Percentiles rank a stretch among this genome's conserved stretches.
These are phyloP conservation scores for Cylindricascospora bacillispora DNA, from an alignment of 1,139 yeast genomes.

Conservation along the genomic window DNA sequence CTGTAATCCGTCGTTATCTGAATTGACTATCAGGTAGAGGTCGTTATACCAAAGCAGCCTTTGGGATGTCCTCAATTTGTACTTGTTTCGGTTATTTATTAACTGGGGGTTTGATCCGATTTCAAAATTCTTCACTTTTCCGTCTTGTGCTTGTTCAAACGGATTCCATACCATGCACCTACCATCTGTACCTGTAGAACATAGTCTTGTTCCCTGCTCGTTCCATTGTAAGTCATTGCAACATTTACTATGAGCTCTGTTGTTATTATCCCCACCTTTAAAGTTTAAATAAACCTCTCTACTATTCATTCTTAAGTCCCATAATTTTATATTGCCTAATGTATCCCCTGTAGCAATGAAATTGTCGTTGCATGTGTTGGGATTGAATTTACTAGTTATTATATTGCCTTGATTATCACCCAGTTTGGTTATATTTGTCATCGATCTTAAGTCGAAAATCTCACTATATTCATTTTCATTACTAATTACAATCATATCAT, in stretches of 20 bases:
- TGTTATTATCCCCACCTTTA: not conserved
- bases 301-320: constrained; percentile 21
- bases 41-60: constrained; percentile 39
- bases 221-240: constrained; percentile 20
- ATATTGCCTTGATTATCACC: no score
- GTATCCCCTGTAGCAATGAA: constrained; percentile 64
- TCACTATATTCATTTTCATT: constrained; percentile 60
- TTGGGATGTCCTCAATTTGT: constrained; percentile 25
- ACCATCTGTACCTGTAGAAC: constrained; percentile 19
- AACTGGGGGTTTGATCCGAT: no score
- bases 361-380: constrained; percentile 27
- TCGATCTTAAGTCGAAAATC: constrained; percentile 49
- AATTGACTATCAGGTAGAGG: constrained; percentile 43
- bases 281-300: constrained; percentile 3
- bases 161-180: constrained; percentile 18
- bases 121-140: no score
- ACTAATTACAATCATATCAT: constrained; percentile 54
- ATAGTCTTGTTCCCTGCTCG: constrained; percentile 10
- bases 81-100: no score
- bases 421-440: constrained; percentile 14
- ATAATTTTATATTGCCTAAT: constrained; percentile 43
- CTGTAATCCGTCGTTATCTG: constrained; percentile 70
- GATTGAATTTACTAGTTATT: constrained; percentile 66
- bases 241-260: constrained; percentile 12
- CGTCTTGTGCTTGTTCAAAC: constrained; percentile 5